These are phyloP conservation scores for Chlamydomonas asymmetrica DNA, from an alignment of 139 green algal genomes.

Conservation along the genomic window DNA sequence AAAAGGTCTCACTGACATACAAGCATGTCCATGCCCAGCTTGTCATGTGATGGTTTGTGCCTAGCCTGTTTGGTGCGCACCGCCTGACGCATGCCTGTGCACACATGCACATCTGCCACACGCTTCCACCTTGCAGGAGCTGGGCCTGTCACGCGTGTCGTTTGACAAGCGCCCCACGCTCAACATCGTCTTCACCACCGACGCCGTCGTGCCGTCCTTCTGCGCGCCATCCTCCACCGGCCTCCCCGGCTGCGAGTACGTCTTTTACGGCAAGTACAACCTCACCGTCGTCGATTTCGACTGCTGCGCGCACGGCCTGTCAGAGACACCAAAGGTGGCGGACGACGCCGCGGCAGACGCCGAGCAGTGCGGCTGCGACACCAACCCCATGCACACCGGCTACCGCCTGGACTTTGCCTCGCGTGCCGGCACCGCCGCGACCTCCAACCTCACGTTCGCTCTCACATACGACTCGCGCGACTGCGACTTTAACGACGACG, in stretches of 20 bases:
- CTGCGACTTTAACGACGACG: constrained; percentile 24
- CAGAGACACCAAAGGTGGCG: constrained; percentile 1
- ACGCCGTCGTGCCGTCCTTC: constrained; percentile 5
- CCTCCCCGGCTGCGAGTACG: constrained; percentile 38
- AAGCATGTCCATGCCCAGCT: too few species aligned
- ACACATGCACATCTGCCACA: too few species aligned
- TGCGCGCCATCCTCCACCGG: constrained; percentile 33
- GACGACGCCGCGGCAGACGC: not conserved
- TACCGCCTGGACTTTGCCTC: constrained; percentile 26
- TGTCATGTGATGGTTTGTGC: too few species aligned
- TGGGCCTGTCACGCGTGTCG: not conserved
- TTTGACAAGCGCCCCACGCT: not conserved
- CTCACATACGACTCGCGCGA: constrained; percentile 5
- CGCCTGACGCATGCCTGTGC: too few species aligned
- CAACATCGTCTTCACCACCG: not conserved
- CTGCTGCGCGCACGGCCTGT: constrained; percentile 44
- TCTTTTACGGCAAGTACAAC: constrained; percentile 41
- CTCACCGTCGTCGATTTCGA: constrained; percentile 26
- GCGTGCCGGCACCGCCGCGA: not conserved
- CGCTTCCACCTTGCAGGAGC: too few species aligned
- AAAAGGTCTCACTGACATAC: too few species aligned
- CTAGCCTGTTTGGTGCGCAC: too few species aligned
- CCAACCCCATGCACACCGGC: constrained; percentile 31
- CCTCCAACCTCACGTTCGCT: constrained; percentile 9
- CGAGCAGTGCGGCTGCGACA: constrained; percentile 23